Percentiles rank a stretch among this genome's conserved stretches.
These are phyloP conservation scores for Oryza glaberrima DNA, from an alignment of 176 grass and related monocot genomes.

Conservation along the genomic window DNA sequence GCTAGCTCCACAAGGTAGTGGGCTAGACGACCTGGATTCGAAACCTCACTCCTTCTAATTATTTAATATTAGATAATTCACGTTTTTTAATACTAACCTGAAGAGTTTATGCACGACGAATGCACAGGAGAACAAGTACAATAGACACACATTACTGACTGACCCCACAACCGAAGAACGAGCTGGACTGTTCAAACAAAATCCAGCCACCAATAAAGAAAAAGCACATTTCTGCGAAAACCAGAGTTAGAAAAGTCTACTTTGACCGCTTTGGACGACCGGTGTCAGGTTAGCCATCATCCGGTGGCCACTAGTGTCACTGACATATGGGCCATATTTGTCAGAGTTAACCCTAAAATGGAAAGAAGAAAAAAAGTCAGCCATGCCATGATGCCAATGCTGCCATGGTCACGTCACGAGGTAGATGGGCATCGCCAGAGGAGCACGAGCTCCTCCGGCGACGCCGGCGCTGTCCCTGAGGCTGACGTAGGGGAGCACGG, in stretches of 20 bases:
- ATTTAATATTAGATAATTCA: too few species aligned
- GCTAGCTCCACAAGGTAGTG: too few species aligned
- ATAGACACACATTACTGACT: background rate
- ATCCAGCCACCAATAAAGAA: background rate
- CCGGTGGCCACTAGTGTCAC: background rate
- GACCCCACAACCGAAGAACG: background rate
- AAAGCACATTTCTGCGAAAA: too few species aligned
- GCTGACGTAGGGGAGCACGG: constrained; percentile 43
- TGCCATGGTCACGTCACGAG: constrained; percentile 54
- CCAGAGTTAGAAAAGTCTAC: background rate
- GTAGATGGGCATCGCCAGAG: constrained; percentile 59
- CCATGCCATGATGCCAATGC: too few species aligned
- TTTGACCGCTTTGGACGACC: background rate
- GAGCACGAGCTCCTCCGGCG: background rate
- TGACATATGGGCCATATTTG: background rate
- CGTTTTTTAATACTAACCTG: too few species aligned
- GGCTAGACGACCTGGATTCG: too few species aligned
- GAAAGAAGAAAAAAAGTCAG: too few species aligned
- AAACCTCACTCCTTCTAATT: too few species aligned
- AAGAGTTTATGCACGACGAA: too few species aligned
- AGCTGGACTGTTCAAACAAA: background rate
- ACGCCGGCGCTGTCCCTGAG: constrained; percentile 17
- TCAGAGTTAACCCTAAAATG: background rate
- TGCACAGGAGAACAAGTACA: background rate
- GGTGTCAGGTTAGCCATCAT: background rate